Evolutionary conservation across 352 stramenopile species (phyloP).

Genomic region (Pythium monospermum): DNA sequence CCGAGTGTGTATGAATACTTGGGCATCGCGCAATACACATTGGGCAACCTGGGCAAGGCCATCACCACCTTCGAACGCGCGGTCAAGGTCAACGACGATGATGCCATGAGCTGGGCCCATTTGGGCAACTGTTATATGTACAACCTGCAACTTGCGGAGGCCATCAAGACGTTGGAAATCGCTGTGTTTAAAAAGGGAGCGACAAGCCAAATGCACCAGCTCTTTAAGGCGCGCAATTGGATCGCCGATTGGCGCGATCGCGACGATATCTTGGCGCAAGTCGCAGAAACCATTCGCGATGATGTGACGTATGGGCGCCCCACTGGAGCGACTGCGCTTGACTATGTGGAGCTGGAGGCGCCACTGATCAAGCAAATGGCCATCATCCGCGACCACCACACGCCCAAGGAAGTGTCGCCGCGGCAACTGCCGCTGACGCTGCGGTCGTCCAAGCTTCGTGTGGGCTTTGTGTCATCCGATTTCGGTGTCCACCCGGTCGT

Average conservation of each 20-base stretch:
- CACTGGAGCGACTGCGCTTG: conserved; percentile 29
- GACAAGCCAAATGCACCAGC: conserved; percentile 25
- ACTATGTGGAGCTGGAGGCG: conserved; percentile 40
- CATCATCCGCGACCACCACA: not conserved
- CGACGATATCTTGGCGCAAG: conserved; percentile 39
- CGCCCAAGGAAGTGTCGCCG: not conserved
- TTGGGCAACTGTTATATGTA: conserved; percentile 71
- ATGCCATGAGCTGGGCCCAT: conserved; percentile 55
- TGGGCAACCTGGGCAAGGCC: conserved; percentile 53
- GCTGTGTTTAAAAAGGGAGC: conserved; percentile 39
- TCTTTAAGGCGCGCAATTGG: conserved; percentile 70
- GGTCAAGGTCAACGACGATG: conserved; percentile 41
- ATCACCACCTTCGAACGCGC: conserved; percentile 53
- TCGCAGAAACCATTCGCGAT: conserved; percentile 22
- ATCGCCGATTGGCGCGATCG: conserved; percentile 60
- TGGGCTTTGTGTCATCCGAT: conserved; percentile 79
- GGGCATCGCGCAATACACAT: conserved; percentile 59
- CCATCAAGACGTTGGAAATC: conserved; percentile 40
- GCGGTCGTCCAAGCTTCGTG: conserved; percentile 27
- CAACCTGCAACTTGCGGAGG: conserved; percentile 35
- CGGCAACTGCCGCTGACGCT: conserved; percentile 14
- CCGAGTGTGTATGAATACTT: conserved; percentile 65
- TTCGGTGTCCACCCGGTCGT: conserved; percentile 80
- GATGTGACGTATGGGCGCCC: conserved; percentile 12
- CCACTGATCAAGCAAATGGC: conserved; percentile 23